These are phyloP conservation scores for Ambrosia artemisiifolia DNA, from an alignment of 129 eudicot genomes.

Conservation along the genomic window DNA sequence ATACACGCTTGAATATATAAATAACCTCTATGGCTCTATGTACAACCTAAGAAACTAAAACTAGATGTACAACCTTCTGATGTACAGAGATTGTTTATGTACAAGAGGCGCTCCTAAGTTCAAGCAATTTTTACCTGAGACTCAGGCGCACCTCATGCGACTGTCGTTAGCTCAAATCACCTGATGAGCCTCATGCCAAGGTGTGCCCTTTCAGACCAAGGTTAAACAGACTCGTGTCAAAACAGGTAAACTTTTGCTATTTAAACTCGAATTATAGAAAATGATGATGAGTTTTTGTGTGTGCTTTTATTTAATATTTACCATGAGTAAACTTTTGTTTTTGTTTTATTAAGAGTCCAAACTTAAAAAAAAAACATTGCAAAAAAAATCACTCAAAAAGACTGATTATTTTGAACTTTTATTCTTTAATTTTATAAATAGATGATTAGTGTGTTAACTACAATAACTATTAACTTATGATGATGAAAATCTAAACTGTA, in stretches of 20 bases:
- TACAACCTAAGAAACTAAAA: no score
- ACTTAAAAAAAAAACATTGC: not conserved
- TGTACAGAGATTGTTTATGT: no score
- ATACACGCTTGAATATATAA: no score
- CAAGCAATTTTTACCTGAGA: no score
- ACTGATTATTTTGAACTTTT: not conserved
- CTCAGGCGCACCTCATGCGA: no score
- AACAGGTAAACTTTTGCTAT: not conserved
- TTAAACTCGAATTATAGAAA: not conserved
- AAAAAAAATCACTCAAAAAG: not conserved
- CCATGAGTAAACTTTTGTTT: not conserved
- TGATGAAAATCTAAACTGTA: not conserved
- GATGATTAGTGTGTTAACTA: not conserved
- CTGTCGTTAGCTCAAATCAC: no score
- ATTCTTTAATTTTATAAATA: not conserved
- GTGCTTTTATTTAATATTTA: not conserved
- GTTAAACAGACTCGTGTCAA: not conserved
- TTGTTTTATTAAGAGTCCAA: not conserved
- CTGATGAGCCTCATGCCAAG: no score
- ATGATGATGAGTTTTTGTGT: no score
- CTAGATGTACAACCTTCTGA: no score
- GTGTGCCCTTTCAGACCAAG: not conserved
- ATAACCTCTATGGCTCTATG: no score
- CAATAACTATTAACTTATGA: not conserved
- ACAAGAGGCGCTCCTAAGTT: no score